Evolutionary conservation across 1,139 yeast genomes (phyloP).

Genomic region (Meyerozyma carpophila): DNA sequence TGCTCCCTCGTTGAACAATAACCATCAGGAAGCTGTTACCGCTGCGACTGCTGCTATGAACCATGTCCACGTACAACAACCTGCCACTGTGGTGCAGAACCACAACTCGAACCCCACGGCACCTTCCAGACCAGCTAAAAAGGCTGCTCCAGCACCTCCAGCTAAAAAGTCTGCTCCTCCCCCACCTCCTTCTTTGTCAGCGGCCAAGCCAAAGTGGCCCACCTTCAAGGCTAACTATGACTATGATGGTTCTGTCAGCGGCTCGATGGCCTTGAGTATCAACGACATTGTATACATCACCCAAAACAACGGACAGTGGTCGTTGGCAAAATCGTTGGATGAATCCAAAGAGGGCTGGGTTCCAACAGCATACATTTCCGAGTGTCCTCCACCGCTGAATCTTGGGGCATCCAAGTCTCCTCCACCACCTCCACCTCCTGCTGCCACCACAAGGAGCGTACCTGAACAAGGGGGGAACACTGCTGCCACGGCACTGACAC

Average conservation of each 20-base stretch:
- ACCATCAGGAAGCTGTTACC: not conserved
- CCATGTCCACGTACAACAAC: not conserved
- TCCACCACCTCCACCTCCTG: slow-evolving; percentile 31
- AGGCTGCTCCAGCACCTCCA: slow-evolving; percentile 36
- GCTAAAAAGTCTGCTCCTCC: slow-evolving; percentile 37
- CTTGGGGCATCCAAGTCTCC: slow-evolving; percentile 15
- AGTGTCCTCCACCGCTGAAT: slow-evolving; percentile 44
- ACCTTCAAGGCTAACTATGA: slow-evolving; percentile 85
- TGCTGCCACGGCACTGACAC: slow-evolving; percentile 5
- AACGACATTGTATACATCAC: slow-evolving; percentile 72
- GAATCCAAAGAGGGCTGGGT: slow-evolving; percentile 93
- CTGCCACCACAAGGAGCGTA: slow-evolving; percentile 12
- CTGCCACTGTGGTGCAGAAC: slow-evolving; percentile 9
- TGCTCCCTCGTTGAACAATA: slow-evolving; percentile 4
- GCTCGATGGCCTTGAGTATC: slow-evolving; percentile 70
- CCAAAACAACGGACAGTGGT: slow-evolving; percentile 82
- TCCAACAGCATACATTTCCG: slow-evolving; percentile 84
- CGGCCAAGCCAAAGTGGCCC: slow-evolving; percentile 61
- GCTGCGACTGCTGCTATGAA: slow-evolving; percentile 4
- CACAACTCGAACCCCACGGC: slow-evolving; percentile 1
- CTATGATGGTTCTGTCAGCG: slow-evolving; percentile 80
- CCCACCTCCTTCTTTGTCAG: slow-evolving; percentile 57
- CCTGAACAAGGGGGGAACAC: slow-evolving; percentile 19
- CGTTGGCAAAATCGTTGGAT: slow-evolving; percentile 73
- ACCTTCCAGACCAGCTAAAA: slow-evolving; percentile 24